These are phyloP conservation scores for Xylaria sp. DNA, from an alignment of 2,329 filamentous ascomycete genomes.

Conservation along the genomic window DNA sequence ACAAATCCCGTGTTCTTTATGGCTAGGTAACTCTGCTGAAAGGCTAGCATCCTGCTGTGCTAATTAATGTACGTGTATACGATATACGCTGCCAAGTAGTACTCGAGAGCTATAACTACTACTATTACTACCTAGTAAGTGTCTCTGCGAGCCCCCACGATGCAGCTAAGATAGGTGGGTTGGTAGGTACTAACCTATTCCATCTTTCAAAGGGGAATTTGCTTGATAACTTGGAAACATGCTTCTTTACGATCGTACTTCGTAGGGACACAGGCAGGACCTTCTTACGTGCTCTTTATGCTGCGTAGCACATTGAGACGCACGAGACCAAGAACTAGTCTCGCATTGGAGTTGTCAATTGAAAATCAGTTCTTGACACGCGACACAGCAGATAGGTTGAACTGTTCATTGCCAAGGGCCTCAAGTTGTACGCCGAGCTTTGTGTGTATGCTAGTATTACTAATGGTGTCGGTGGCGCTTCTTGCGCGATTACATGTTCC, in stretches of 20 bases:
- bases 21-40: constrained; percentile 12
- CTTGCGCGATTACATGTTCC: not conserved
- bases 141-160: too few relatives aligned
- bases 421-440: constrained; percentile 13
- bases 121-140: not conserved
- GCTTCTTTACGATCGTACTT: too few relatives aligned
- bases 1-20: constrained; percentile 26
- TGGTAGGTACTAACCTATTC: not conserved
- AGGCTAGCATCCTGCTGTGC: constrained; percentile 17
- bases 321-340: not conserved
- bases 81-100: not conserved
- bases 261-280: too few relatives aligned
- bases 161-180: not conserved
- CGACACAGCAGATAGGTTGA: not conserved
- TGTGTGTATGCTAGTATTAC: constrained; percentile 3
- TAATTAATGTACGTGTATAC: constrained; percentile 10
- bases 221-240: too few relatives aligned
- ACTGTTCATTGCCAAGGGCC: constrained; percentile 8
- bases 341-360: not conserved
- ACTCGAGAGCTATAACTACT: not conserved
- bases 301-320: not conserved
- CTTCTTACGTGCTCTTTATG: not conserved
- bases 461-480: constrained; percentile 4
- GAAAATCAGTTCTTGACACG: not conserved
- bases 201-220: too few relatives aligned